Base-by-base conservation (phyloP, 345 rosid genomes). In the Erysimum cheiranthoides region DNA sequence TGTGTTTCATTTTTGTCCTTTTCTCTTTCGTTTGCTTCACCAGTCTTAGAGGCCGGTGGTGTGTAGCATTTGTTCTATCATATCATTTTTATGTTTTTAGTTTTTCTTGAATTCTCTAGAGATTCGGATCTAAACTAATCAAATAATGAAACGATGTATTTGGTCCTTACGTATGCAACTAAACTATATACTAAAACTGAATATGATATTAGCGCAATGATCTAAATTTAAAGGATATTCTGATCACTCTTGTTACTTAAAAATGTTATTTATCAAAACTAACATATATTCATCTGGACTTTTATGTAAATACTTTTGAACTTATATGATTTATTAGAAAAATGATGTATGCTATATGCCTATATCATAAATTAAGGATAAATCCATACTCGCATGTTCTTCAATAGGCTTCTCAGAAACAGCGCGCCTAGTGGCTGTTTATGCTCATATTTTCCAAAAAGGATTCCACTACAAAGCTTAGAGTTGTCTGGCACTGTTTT, bases 1-100 rank as follows among this genome's bases (percentile, higher is more conserved):
- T 76, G 79, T 70, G 66, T 77, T 70, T 70, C 61, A 28, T 54
- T 69, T 61, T 69, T 35, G 65, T 70, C 25, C 1, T 53, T 61
- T 17, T 40, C 45, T 32, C 11, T 60, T n/a, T n/a, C 27, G 79
- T 67, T 32, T 66, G 78, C 45, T 75, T 51, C 58, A 11, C 74
- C 50, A 52, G 32, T 61, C n/a, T 69, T 70, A 70, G 52, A 45
- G 27, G 66, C 9, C 52, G 42, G 70, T 70, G 66, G 71, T 56
- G 61, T 13, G 3, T 70, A 62, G 71, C 71, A 54, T 56, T 70
- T 77, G 80, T 50, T 32, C n/a, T 61, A 69, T 61, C 64, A 5
- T 52, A 64, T 58, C n/a, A 42, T 60, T 61, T 16, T 47, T 38
- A 47, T 67, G 60, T 42, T 74, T 75, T 66, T 28, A 58, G 9